These are phyloP conservation scores for Bocquillonia castaneifolia DNA, from an alignment of 441 rosid genomes.

Conservation along the genomic window DNA sequence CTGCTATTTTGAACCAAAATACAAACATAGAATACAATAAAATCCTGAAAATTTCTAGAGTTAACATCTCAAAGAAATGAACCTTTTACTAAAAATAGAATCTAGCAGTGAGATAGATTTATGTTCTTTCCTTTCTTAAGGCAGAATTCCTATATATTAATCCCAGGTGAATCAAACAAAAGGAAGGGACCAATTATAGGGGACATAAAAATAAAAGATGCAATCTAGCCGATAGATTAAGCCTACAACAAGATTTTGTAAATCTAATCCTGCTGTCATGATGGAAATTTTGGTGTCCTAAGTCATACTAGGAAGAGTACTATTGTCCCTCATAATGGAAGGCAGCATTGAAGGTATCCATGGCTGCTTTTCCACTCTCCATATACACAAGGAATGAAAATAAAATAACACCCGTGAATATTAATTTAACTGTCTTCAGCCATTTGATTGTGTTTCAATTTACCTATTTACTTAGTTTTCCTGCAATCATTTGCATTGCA, in stretches of 20 bases:
- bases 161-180: not conserved
- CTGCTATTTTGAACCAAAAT: slow-evolving; percentile 4
- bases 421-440: not conserved
- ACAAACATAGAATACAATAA: not conserved
- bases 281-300: not conserved
- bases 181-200: not conserved
- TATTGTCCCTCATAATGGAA: not conserved
- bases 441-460: not conserved
- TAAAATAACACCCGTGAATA: not conserved
- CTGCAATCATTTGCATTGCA: not conserved
- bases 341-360: not conserved
- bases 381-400: not conserved
- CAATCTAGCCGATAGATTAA: not conserved
- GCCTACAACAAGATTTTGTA: slow-evolving; percentile 2
- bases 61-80: not conserved
- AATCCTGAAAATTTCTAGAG: not conserved
- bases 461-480: not conserved
- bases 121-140: not conserved
- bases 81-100: not conserved
- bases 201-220: not conserved
- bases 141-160: not conserved
- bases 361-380: not conserved
- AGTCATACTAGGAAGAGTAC: not conserved
- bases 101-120: not conserved
- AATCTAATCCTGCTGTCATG: slow-evolving; percentile 1